phyloP scores from a whole-genome alignment of 2,329 filamentous ascomycete genomes.

The Fusarium sp. region DNA sequence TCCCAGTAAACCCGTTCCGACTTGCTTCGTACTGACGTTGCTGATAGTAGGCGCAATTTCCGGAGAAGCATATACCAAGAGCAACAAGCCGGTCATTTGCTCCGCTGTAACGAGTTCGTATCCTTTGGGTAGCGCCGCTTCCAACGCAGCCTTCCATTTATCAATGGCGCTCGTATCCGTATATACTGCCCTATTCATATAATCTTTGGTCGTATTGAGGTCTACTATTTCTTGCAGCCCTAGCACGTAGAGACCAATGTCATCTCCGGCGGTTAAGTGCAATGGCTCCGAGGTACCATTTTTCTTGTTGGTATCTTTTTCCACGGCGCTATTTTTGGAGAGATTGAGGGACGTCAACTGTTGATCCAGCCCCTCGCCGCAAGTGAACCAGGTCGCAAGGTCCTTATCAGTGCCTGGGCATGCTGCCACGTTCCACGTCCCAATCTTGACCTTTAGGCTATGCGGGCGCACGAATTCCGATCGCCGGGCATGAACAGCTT shows the following conservation, averaged over 20 bases:
- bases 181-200: conserved; percentile 77
- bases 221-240: conserved; percentile 95
- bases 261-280: conserved; percentile 70
- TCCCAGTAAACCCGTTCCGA: conserved; percentile 91
- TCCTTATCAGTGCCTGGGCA: conserved; percentile 90
- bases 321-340: conserved; percentile 57
- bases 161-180: conserved; percentile 79
- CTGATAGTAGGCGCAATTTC: conserved; percentile 81
- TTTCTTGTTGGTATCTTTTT: conserved; percentile 54
- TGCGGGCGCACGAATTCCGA: conserved; percentile 84
- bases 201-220: conserved; percentile 83
- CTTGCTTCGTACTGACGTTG: conserved; percentile 84
- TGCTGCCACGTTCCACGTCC: conserved; percentile 94
- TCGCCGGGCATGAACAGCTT: conserved; percentile 79
- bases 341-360: conserved; percentile 70
- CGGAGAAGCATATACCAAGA: conserved; percentile 89
- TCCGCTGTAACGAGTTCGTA: conserved; percentile 85
- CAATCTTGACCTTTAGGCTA: conserved; percentile 87
- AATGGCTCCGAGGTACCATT: conserved; percentile 54
- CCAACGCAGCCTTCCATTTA: conserved; percentile 85
- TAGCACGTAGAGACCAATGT: conserved; percentile 91
- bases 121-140: conserved; percentile 80
- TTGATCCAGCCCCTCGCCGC: conserved; percentile 79
- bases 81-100: conserved; percentile 87
- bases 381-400: conserved; percentile 88